These are phyloP conservation scores for Cardiospermum halicacabum DNA, from an alignment of 345 rosid species.

Conservation along the genomic window DNA sequence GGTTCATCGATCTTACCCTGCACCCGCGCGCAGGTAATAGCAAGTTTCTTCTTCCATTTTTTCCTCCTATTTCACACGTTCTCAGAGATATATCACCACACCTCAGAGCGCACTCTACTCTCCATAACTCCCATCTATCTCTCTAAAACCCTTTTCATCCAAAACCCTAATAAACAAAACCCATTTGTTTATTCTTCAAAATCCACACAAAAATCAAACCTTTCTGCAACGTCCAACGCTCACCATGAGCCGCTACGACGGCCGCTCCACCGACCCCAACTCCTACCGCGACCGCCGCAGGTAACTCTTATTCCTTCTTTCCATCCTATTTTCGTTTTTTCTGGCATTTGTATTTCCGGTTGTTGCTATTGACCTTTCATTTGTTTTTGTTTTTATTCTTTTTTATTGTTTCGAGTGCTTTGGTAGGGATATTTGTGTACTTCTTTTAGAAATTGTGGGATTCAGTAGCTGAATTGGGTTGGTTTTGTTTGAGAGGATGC, in stretches of 20 bases:
- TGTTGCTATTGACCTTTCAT: neutral
- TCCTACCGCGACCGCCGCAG: slow-evolving; percentile 94
- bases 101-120: neutral
- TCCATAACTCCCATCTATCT: neutral
- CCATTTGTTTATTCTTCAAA: neutral
- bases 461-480: neutral
- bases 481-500: neutral
- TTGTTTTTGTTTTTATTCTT: neutral
- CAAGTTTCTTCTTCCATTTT: neutral
- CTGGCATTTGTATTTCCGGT: neutral
- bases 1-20: neutral
- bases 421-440: slow-evolving; percentile 2
- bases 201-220: slow-evolving; percentile 5
- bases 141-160: neutral
- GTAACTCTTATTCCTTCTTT: slow-evolving; percentile 26
- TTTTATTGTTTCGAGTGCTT: slow-evolving; percentile 4
- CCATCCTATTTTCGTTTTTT: neutral
- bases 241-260: slow-evolving; percentile 91
- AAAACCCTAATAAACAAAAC: neutral
- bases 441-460: neutral
- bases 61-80: neutral
- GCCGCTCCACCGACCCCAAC: slow-evolving; percentile 82
- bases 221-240: slow-evolving; percentile 7
- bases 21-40: neutral
- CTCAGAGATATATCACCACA: neutral